Base-by-base conservation (phyloP, 2,329 filamentous ascomycete genomes). In the Botryotinia narcissicola region DNA sequence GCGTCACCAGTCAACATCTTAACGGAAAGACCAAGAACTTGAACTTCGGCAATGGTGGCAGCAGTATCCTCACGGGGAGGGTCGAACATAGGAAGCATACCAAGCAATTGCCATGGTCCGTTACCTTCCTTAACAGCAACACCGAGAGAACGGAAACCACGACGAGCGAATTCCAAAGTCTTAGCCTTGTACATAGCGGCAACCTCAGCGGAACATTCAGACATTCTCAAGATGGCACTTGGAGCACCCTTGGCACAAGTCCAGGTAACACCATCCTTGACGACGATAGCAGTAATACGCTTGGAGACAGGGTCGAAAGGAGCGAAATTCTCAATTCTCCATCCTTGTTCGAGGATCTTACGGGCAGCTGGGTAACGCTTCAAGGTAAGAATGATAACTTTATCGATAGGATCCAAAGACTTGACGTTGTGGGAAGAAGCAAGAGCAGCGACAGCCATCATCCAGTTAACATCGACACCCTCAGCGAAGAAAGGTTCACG, bases 1-100 rank as follows among this genome's bases (percentile, higher is more conserved):
- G 91, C 91, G 81, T 93, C 91, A 88, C 91, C 91, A 84, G 91
- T 93, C 83, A 93, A 85, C 91, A 93, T 93, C 89, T 93, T 93
- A 78, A 93, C 91, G 77, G 88, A 89, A 48, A 93, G 90, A 86
- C 91, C 91, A 73, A 93, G 90, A 82, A 91, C 88, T 83, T 92
- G 90, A 76, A 91, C 91, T 84, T 93, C 91, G 80, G 92, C 85
- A 80, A 93, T 93, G 77, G 91, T 93, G 84, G 93, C 91, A 77
- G 91, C 91, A 75, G 92, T 93, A 82, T 93, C 91, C 80, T 92
- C 91, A 86, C 91, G 91, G 75, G 91, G 91, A 80, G 91, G 91
- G 82, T 93, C 91, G 85, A 93, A 93, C 89, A 93, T 92, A 80
- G 91, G 92, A 82, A 93, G 87, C 85, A 93, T 90, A 82, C 91